phyloP scores from a whole-genome alignment of 2,329 filamentous ascomycete genomes.

The Aspergillus clavatus region DNA sequence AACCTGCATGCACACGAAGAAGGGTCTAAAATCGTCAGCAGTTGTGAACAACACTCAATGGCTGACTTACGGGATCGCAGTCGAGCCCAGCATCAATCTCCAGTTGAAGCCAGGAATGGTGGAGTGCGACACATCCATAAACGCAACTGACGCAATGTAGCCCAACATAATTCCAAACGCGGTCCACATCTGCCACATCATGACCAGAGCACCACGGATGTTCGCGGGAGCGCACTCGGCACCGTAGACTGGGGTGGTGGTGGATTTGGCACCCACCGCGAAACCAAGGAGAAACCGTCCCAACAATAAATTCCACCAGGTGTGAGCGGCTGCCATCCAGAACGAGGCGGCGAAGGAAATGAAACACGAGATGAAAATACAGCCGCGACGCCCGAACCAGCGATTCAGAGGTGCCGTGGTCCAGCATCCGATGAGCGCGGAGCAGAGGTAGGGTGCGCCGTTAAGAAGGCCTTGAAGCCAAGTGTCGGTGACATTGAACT shows the following conservation, averaged over 20 bases:
- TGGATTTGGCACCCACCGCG: slow-evolving; percentile 41
- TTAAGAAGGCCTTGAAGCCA: slow-evolving; percentile 37
- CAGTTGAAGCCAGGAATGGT: slow-evolving; percentile 51
- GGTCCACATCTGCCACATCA: slow-evolving; percentile 51
- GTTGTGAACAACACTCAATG: slow-evolving; percentile 18
- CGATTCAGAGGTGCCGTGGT: slow-evolving; percentile 45
- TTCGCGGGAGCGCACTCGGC: slow-evolving; percentile 47
- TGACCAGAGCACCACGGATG: slow-evolving; percentile 48
- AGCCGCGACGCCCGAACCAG: slow-evolving; percentile 43
- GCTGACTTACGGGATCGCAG: slow-evolving; percentile 51
- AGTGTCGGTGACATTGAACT: slow-evolving; percentile 11
- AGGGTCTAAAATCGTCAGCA: slow-evolving; percentile 8
- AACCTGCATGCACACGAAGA: slow-evolving; percentile 56
- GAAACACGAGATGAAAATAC: slow-evolving; percentile 41
- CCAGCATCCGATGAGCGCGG: slow-evolving; percentile 46
- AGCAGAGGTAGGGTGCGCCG: slow-evolving; percentile 44
- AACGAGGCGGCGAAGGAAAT: slow-evolving; percentile 40
- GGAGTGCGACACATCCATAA: slow-evolving; percentile 31
- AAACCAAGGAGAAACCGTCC: slow-evolving; percentile 42
- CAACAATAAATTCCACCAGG: slow-evolving; percentile 41
- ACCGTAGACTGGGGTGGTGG: slow-evolving; percentile 46
- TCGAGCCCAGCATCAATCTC: slow-evolving; percentile 66
- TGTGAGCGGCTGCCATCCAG: slow-evolving; percentile 41
- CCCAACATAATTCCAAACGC: slow-evolving; percentile 46
- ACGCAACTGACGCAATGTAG: slow-evolving; percentile 47